Evolutionary conservation across 352 stramenopile genomes (phyloP).

Genomic region (Globisporangium radiosum): DNA sequence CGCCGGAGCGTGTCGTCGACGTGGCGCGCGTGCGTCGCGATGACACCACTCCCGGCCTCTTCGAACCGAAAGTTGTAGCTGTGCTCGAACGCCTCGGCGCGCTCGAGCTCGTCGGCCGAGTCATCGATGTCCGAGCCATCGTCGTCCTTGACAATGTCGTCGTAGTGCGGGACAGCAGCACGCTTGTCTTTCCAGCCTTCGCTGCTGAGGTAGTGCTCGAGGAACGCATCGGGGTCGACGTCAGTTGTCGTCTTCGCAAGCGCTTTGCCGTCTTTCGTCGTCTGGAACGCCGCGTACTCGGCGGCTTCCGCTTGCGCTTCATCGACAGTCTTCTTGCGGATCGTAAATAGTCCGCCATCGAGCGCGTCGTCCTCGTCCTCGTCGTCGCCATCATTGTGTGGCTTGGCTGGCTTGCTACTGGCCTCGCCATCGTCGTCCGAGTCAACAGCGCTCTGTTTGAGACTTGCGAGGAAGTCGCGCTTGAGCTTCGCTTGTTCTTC

Average conservation of each 20-base stretch:
- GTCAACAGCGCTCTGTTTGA: conserved; percentile 19
- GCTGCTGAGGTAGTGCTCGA: conserved; percentile 73
- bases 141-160: conserved; percentile 85
- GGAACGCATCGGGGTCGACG: conserved; percentile 66
- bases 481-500: conserved; percentile 70
- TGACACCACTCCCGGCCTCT: conserved; percentile 87
- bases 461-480: conserved; percentile 51
- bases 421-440: conserved; percentile 30
- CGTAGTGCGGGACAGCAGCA: conserved; percentile 54
- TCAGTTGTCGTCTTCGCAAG: conserved; percentile 38
- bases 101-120: conserved; percentile 86
- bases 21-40: conserved; percentile 77
- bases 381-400: background rate
- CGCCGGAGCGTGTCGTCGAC: conserved; percentile 90
- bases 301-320: conserved; percentile 66
- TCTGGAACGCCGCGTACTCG: conserved; percentile 52
- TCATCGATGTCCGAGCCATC: conserved; percentile 39
- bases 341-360: conserved; percentile 64
- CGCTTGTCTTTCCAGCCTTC: conserved; percentile 83
- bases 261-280: conserved; percentile 58
- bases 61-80: conserved; percentile 99
- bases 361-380: conserved; percentile 69
- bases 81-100: conserved; percentile 96
- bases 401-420: conserved; percentile 12
- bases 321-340: conserved; percentile 56